phyloP scores from a whole-genome alignment of 306 rosid genomes.

The Senna tora region DNA sequence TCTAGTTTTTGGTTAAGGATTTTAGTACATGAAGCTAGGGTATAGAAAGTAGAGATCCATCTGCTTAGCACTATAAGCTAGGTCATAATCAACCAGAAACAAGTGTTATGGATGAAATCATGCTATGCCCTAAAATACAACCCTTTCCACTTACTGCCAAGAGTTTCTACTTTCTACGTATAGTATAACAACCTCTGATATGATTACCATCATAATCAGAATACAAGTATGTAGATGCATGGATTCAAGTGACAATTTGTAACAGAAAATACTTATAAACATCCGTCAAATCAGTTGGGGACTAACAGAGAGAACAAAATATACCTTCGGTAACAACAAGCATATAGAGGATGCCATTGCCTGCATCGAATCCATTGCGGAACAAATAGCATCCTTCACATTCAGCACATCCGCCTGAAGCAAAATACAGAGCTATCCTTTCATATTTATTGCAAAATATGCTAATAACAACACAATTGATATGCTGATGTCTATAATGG shows the following conservation, averaged over 20 bases:
- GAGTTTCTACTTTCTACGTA: background rate
- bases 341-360: constrained; percentile 88
- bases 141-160: background rate
- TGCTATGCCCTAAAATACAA: background rate
- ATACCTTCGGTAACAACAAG: constrained; percentile 72
- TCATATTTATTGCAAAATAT: constrained; percentile 16
- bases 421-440: constrained; percentile 31
- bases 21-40: background rate
- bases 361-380: constrained; percentile 95
- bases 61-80: background rate
- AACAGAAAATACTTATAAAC: background rate
- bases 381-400: constrained; percentile 82
- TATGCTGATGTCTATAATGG: constrained; percentile 7
- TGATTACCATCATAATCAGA: constrained; percentile 1
- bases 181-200: background rate
- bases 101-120: background rate
- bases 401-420: constrained; percentile 74
- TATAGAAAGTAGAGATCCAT: constrained; percentile 7
- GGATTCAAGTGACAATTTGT: background rate
- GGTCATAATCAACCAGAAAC: background rate
- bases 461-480: constrained; percentile 5
- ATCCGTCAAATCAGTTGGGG: constrained; percentile 4
- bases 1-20: background rate
- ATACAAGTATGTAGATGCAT: constrained; percentile 1
- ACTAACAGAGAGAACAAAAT: background rate